A percentile compares a stretch with the other conserved stretches of the same genome.
Conservation (phyloP, 2,329 filamentous ascomycete species). For the Orbilia blumenaviensis region DNA sequence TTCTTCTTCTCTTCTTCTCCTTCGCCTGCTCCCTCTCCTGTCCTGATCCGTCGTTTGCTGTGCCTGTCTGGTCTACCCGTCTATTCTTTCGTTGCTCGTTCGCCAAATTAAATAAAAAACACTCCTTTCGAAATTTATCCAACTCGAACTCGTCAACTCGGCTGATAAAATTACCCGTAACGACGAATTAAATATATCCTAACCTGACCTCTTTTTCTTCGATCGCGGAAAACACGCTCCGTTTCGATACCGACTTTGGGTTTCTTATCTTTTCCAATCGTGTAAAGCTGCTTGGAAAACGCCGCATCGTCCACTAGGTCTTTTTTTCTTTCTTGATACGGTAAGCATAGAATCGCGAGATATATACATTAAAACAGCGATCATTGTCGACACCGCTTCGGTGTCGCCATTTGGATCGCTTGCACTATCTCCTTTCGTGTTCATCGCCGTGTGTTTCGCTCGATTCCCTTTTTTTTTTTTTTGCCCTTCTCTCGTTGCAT, state of each 20-base stretch:
- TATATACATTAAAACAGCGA: too few species aligned
- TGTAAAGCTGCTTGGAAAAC: not conserved
- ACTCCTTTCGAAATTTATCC: slow-evolving; percentile 15
- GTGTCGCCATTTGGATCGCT: slow-evolving; percentile 39
- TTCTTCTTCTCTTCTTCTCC: slow-evolving; percentile 3
- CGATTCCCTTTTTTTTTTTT: too few species aligned
- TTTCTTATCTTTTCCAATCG: not conserved
- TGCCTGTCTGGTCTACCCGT: not conserved
- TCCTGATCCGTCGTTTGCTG: not conserved
- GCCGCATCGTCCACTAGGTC: not conserved
- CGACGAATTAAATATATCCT: slow-evolving; percentile 2
- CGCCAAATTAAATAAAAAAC: slow-evolving; percentile 9
- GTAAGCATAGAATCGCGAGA: too few species aligned
- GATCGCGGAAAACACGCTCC: slow-evolving; percentile 4
- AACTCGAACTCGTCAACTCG: slow-evolving; percentile 21
- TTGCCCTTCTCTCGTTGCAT: not conserved
- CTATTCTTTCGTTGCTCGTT: slow-evolving; percentile 21
- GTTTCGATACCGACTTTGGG: slow-evolving; percentile 3
- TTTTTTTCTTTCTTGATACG: slow-evolving; percentile 9
- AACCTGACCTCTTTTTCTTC: not conserved
- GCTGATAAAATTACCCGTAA: slow-evolving; percentile 12
- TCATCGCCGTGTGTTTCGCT: not conserved
- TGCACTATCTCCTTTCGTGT: slow-evolving; percentile 44
- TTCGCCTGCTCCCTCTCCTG: not conserved
- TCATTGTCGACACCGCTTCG: not conserved